Conservation (phyloP, 257 asterid species). For the Lycium ferocissimum region DNA sequence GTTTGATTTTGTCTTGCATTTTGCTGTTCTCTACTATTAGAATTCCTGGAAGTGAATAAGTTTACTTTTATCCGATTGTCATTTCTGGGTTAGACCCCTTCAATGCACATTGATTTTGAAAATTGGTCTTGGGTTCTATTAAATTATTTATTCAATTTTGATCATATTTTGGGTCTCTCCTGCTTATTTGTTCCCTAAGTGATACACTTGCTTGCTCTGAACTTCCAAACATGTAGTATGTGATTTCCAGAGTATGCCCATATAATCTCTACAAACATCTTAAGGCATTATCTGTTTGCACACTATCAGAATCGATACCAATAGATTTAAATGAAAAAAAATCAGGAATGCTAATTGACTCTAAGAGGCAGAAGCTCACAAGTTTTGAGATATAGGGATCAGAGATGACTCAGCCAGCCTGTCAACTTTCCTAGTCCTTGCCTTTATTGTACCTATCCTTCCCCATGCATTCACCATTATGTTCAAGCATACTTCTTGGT, state of each 20-base stretch:
- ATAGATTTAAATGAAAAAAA: not conserved
- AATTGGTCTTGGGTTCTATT: not conserved
- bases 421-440: constrained; percentile 4
- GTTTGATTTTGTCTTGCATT: not conserved
- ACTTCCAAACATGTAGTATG: not conserved
- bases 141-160: not conserved
- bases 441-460: constrained; percentile 3
- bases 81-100: not conserved
- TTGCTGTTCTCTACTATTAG: not conserved
- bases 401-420: not conserved
- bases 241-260: not conserved
- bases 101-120: not conserved
- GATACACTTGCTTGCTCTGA: not conserved
- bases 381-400: not conserved
- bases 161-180: not conserved
- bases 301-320: not conserved
- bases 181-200: not conserved
- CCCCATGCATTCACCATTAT: not conserved
- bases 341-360: not conserved
- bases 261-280: not conserved
- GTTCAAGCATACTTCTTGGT: constrained; percentile 17
- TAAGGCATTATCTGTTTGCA: not conserved
- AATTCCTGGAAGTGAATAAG: not conserved
- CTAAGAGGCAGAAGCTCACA: not conserved
- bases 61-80: not conserved